These are phyloP conservation scores for Solanum arcanum DNA, from an alignment of 257 asterid species.

Conservation along the genomic window DNA sequence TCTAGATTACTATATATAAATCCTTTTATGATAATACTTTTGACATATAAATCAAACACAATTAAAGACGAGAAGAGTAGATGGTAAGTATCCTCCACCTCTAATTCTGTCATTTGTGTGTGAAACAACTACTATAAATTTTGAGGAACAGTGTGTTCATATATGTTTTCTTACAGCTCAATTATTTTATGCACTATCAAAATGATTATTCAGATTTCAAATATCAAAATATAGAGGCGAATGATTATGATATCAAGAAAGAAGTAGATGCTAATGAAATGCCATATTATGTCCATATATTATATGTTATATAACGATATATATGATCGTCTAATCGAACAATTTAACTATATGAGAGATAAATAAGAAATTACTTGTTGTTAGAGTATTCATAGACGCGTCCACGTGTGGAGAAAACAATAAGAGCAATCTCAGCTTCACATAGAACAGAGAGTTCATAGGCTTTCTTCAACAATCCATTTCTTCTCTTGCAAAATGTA, in stretches of 20 bases:
- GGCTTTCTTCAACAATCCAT: slow-evolving; percentile 74
- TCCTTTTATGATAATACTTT: background rate
- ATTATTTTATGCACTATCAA: background rate
- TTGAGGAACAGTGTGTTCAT: background rate
- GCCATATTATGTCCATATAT: background rate
- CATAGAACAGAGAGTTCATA: slow-evolving; percentile 74
- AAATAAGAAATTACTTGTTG: slow-evolving; percentile 32
- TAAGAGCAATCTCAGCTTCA: slow-evolving; percentile 76
- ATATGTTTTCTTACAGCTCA: background rate
- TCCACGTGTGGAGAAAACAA: slow-evolving; percentile 85
- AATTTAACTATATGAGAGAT: no score
- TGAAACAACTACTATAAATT: background rate
- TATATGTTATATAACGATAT: background rate
- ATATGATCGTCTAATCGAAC: background rate
- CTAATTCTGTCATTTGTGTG: background rate
- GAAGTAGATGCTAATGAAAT: background rate
- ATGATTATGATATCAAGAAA: background rate
- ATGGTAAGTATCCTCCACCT: background rate
- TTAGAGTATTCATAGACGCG: slow-evolving; percentile 77
- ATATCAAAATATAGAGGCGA: background rate
- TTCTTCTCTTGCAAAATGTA: slow-evolving; percentile 80
- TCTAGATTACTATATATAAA: background rate
- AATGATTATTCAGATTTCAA: background rate
- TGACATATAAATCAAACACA: fast-evolving
- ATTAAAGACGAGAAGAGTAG: background rate